Evolutionary conservation across 768 basidiomycete species (phyloP), one percentile per base, ranked within the genome.

Genomic region (Coprinellus aureogranulatus): DNA sequence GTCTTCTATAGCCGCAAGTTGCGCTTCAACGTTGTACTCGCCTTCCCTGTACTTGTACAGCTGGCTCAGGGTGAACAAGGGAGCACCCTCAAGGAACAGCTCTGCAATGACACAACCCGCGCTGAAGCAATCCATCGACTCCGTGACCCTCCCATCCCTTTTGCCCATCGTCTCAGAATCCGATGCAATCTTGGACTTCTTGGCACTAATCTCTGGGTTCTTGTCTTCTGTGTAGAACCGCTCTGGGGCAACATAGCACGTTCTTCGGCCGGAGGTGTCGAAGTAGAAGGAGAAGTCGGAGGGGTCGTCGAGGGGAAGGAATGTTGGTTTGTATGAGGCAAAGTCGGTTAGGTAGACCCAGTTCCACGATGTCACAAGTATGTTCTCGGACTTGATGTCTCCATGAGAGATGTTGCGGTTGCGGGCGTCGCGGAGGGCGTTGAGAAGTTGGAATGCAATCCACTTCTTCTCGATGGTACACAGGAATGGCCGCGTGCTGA

Each of bases 211-310:
- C 40, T 87, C 86, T 0, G 85, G 86, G 54, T 86, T 88, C 50
- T 75, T 78, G 4, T 77, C 79, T 1, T 89, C 83, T 2, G 89
- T 85, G 71, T 90, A 98, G 75, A 98, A 99, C 10, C 97, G 80
- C 65, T 99, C 97, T 0, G 97, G 97, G 0, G 97, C 97, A 58
- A 99, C 78, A 66, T 98, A 98, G 70, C 97, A 99, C 1, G 92
- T 95, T 11, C 96, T 82, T 6, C 94, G 80, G 1, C 93, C 92
- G 12, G 92, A 94, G 3, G 93, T 94, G 72, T 99, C 97, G 71
- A 95, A 98, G 79, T 88, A 99, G 77, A 94, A 97, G 3, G 94
- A 95, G 71, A 98, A 99, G 73, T 96, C 94, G 8, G 95, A 86
- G 3, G 97, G 97, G 68, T 98, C 95, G 67, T 99, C 94, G 44